These are phyloP conservation scores for Lasiosphaeriaceae sp. DNA, from an alignment of 495 filamentous ascomycete genomes.

Conservation along the genomic window DNA sequence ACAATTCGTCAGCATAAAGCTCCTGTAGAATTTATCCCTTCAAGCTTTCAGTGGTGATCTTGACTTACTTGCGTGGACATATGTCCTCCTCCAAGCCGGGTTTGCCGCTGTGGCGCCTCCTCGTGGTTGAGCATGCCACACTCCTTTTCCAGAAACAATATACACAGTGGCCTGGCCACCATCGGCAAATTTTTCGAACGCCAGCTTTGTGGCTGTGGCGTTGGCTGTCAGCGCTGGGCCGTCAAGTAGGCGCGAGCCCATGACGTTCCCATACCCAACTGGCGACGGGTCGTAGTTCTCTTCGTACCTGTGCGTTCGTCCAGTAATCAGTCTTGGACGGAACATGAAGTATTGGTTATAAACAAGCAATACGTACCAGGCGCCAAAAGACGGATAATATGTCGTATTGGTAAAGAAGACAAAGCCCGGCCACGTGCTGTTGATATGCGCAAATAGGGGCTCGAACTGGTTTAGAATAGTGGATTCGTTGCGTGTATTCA, in stretches of 20 bases:
- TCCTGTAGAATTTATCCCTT: too few species aligned
- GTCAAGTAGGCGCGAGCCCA: constrained; percentile 37
- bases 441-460: constrained; percentile 28
- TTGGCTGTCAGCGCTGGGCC: constrained; percentile 23
- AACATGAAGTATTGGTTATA: background rate
- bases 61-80: constrained; percentile 36
- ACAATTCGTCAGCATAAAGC: background rate
- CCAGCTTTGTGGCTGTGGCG: constrained; percentile 20
- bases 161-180: constrained; percentile 12
- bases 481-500: constrained; percentile 15
- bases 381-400: constrained; percentile 38
- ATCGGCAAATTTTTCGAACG: constrained; percentile 16
- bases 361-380: constrained; percentile 33
- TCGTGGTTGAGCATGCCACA: constrained; percentile 35
- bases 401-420: constrained; percentile 35
- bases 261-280: constrained; percentile 35
- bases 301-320: constrained; percentile 8
- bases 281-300: constrained; percentile 25
- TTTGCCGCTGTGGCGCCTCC: constrained; percentile 40
- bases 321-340: background rate
- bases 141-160: constrained; percentile 31
- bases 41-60: too few species aligned
- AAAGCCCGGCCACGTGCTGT: constrained; percentile 41
- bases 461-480: constrained; percentile 45
- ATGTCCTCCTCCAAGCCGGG: constrained; percentile 51